Evolutionary conservation across 2,329 filamentous ascomycete genomes (phyloP).

Genomic region (Incumbomyces lentus): DNA sequence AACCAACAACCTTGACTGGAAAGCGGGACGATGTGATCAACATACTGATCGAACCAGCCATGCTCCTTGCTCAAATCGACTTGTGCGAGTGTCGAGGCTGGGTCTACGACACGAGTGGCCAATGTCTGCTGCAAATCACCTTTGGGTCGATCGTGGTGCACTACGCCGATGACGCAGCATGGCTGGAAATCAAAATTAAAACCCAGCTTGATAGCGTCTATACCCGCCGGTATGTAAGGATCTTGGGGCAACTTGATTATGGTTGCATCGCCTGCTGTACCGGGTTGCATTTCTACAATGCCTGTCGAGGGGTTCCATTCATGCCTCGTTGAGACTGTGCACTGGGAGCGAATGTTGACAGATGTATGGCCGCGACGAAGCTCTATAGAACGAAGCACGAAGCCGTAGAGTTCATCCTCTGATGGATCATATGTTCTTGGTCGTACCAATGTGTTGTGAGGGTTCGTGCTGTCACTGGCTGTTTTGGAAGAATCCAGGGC

Average conservation of each 20-base stretch:
- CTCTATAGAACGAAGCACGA: no score
- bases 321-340: no score
- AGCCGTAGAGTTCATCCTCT: no score
- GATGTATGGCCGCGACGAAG: no score
- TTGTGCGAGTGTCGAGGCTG: neutral
- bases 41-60: neutral
- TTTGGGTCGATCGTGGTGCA: neutral
- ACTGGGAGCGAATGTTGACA: no score
- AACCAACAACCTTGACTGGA: neutral
- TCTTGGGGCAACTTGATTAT: neutral
- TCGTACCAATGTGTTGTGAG: no score
- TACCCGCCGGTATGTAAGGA: neutral
- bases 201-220: neutral
- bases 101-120: neutral
- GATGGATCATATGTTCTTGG: no score
- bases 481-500: no score
- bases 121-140: neutral
- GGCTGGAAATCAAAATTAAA: constrained; percentile 3
- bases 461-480: no score
- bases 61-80: neutral
- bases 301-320: no score
- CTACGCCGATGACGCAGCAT: neutral
- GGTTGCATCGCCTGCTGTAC: neutral
- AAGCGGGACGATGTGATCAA: neutral
- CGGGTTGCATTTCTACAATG: no score